Conservation (phyloP, 2,329 filamentous ascomycete genomes). For the Fusarium abutilonis region DNA sequence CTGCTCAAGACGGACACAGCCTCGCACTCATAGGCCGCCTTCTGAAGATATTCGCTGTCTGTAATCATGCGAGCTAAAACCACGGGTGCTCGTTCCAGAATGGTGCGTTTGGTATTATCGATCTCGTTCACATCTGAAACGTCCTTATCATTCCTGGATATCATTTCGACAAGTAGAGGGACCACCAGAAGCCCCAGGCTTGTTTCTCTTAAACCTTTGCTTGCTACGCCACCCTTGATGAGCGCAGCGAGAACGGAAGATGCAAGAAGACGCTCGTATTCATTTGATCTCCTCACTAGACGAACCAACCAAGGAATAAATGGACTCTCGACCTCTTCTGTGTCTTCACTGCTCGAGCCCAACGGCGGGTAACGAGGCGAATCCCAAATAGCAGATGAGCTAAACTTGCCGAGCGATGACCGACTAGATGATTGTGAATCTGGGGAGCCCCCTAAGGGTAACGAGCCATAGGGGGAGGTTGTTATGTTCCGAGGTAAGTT, state of each 20-base stretch:
- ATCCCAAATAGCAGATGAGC: slow-evolving; percentile 48
- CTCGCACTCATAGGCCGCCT: slow-evolving; percentile 76
- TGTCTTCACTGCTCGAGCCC: slow-evolving; percentile 48
- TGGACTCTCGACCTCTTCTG: slow-evolving; percentile 73
- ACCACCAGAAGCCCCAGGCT: slow-evolving; percentile 74
- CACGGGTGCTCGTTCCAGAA: slow-evolving; percentile 77
- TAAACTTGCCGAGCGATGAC: slow-evolving; percentile 45
- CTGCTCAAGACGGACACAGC: slow-evolving; percentile 59
- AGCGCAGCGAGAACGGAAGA: slow-evolving; percentile 74
- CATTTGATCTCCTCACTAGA: slow-evolving; percentile 65
- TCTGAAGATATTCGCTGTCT: slow-evolving; percentile 82
- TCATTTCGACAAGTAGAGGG: slow-evolving; percentile 73
- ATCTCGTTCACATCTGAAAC: slow-evolving; percentile 51
- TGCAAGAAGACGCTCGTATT: slow-evolving; percentile 72
- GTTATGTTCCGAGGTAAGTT: slow-evolving; percentile 50
- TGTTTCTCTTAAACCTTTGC: slow-evolving; percentile 67
- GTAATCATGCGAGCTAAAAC: slow-evolving; percentile 82
- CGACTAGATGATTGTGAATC: slow-evolving; percentile 47
- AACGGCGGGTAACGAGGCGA: slow-evolving; percentile 45
- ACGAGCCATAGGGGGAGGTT: slow-evolving; percentile 38
- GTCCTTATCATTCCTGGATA: slow-evolving; percentile 61
- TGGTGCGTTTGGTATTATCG: slow-evolving; percentile 51
- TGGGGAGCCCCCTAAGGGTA: slow-evolving; percentile 13
- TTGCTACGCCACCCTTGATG: slow-evolving; percentile 73
- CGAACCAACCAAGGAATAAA: slow-evolving; percentile 78